Base-by-base conservation (phyloP, 2,329 filamentous ascomycete species). In the Aspergillus niger region DNA sequence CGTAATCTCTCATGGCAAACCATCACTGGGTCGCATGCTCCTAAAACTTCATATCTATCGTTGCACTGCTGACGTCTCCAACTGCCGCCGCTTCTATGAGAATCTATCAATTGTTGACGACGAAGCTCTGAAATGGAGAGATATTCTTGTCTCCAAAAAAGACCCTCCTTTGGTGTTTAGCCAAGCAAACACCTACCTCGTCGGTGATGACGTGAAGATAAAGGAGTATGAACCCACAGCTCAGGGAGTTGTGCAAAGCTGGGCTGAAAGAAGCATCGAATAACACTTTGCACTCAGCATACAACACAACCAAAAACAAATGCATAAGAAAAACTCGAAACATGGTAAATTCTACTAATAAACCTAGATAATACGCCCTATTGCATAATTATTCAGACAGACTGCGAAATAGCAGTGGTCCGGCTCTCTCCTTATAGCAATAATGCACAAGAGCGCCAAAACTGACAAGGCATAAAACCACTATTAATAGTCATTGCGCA, bases 11-110 rank as follows among this genome's bases (percentile, higher is more conserved):
- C 84, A 11, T 80, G 86, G 86, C 0, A 83, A 86, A 13, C 81
- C 82, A 0, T 84, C 85, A 0, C 80, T 89, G 3, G 84, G 86
- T 44, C 74, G 76, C 7, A 86, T 87, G 73, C 77, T 89, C 28
- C 78, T 85, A 63, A 82, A 82, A 55, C 72, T 89, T 55, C 86
- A 89, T 63, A 81, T 89, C 49, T 88, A 81, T 71, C 86, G 87
- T 65, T 85, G 83, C 52, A 89, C 84, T 2, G 87, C 86, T 1
- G 85, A 89, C 65, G 76, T 82, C 8, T 70, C 78, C 39, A 75
- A 73, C 4, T 87, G 85, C 20, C 81, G 79, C 43, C 72, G 73
- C 54, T 80, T 87, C 70, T 89, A 88, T 67, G 84, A 86, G 54
- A 77, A 80, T 3, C 82, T 88, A 43, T 86, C 84, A 0, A 72